Percentiles rank a stretch among this genome's conserved stretches.
These are phyloP conservation scores for Aureobasidium sp. DNA, from an alignment of 2,329 filamentous ascomycete species.

Conservation along the genomic window DNA sequence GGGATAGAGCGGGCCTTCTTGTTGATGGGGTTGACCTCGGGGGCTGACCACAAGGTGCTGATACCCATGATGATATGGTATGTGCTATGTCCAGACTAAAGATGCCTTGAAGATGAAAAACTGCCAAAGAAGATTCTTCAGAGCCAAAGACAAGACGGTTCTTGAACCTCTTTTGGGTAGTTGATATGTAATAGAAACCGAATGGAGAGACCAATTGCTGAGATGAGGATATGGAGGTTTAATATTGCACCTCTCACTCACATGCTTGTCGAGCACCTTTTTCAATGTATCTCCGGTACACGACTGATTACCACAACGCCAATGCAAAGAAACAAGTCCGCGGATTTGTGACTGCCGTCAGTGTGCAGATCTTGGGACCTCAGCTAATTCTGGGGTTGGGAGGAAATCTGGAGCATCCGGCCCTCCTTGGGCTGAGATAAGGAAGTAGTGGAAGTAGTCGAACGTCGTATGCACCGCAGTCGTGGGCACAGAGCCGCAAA, in stretches of 20 bases:
- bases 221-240: constrained; percentile 5
- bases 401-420: neutral
- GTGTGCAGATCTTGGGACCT: constrained; percentile 9
- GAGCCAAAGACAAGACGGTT: neutral
- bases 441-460: constrained; percentile 1
- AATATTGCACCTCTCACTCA: neutral
- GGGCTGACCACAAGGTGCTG: constrained; percentile 40
- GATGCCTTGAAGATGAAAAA: neutral
- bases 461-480: neutral
- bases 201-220: neutral
- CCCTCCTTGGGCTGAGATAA: constrained; percentile 10
- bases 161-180: neutral
- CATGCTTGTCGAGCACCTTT: neutral
- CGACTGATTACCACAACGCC: constrained; percentile 11
- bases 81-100: neutral
- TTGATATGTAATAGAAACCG: constrained; percentile 8
- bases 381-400: constrained; percentile 5
- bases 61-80: constrained; percentile 12
- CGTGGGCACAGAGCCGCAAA: constrained; percentile 2
- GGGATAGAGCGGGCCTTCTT: constrained; percentile 74
- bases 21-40: constrained; percentile 75
- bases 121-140: neutral
- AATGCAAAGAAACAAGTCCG: constrained; percentile 15
- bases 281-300: constrained; percentile 12
- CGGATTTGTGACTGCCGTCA: constrained; percentile 6